Base-by-base conservation (phyloP, 352 stramenopile species). In the Bremia lactucae region DNA sequence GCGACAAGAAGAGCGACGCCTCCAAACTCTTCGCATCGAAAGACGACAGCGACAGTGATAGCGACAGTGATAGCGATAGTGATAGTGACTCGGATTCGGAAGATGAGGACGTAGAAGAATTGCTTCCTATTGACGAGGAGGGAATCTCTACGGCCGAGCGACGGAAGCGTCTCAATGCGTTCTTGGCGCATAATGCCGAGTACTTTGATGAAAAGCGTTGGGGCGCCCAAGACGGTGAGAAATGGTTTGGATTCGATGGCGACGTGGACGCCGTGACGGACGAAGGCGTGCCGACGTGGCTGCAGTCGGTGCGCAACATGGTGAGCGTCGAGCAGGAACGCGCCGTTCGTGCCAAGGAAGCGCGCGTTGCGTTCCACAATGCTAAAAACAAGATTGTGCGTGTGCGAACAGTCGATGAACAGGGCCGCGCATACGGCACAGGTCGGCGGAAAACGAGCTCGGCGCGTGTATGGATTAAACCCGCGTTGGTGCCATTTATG, bases 401-500 rank as follows among this genome's bases (percentile, higher is more conserved):
- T 31, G 49, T 77, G 31, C 62, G 63, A 36, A 76, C 83, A 52
- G 55, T 88, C 21, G 81, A 93, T 56, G 72, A 75, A 36, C 55
- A 83, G 38, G 81, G 77, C 20, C 81, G 81, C 31, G 77, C 81
- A 28, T 93, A 96, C 61, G 91, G 86, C 42, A 91, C 88, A 21
- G 91, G 91, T 34, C 86, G 87, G 33, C 89, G 94, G 10, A 98
- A 98, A 72, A 96, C 78, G n/a, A 87, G 83, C 29, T 79, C 78
- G 24, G 93, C 94, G 6, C 80, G 89, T 31, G 94, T 97, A 44
- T 97, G 88, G 87, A 80, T 98, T 51, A 92, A 96, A 52, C 75
- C 75, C 24, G 64, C 55, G 19, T 61, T 50, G 10, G 49, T 64
- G 55, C 76, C 78, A 6, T 96, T 94, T 31, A 68, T 68, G 6